Percentiles rank a stretch among this genome's conserved stretches.
Conservation (phyloP, 129 eudicot species). For the Pulicaria dysenterica region DNA sequence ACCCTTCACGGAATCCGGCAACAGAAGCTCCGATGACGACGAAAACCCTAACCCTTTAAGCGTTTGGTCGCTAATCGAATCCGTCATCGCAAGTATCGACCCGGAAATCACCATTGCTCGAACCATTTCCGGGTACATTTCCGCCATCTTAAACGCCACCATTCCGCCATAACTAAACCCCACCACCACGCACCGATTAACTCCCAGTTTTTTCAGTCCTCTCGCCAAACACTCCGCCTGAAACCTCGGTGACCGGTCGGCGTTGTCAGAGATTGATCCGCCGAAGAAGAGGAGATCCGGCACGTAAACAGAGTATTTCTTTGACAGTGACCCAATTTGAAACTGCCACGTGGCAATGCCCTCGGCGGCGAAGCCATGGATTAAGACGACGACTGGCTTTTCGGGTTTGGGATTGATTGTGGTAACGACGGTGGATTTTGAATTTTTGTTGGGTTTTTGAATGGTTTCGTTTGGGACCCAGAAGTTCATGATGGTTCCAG, state of each 20-base stretch:
- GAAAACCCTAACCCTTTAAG: conserved; percentile 62
- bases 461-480: conserved; percentile 79
- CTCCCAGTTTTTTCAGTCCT: conserved; percentile 62
- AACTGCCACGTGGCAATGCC: conserved; percentile 95
- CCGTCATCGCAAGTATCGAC: conserved; percentile 80
- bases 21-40: conserved; percentile 76
- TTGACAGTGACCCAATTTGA: conserved; percentile 57
- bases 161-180: conserved; percentile 97
- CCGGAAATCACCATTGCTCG: conserved; percentile 74
- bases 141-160: conserved; percentile 92
- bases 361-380: conserved; percentile 92
- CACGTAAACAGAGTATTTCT: conserved; percentile 75
- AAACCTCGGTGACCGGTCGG: conserved; percentile 74
- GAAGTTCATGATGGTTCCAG: conserved; percentile 76
- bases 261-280: conserved; percentile 54
- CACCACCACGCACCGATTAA: conserved; percentile 65
- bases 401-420: conserved; percentile 38
- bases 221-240: conserved; percentile 75
- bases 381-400: conserved; percentile 70
- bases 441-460: conserved; percentile 39
- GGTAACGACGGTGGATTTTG: conserved; percentile 5
- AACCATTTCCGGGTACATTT: conserved; percentile 68
- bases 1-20: conserved; percentile 82
- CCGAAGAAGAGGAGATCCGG: conserved; percentile 96
- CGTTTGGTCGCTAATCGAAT: conserved; percentile 55